Percentiles rank a stretch among this genome's conserved stretches.
These are phyloP conservation scores for Coleophoma eucalyptorum DNA, from an alignment of 2,329 filamentous ascomycete genomes.

Conservation along the genomic window DNA sequence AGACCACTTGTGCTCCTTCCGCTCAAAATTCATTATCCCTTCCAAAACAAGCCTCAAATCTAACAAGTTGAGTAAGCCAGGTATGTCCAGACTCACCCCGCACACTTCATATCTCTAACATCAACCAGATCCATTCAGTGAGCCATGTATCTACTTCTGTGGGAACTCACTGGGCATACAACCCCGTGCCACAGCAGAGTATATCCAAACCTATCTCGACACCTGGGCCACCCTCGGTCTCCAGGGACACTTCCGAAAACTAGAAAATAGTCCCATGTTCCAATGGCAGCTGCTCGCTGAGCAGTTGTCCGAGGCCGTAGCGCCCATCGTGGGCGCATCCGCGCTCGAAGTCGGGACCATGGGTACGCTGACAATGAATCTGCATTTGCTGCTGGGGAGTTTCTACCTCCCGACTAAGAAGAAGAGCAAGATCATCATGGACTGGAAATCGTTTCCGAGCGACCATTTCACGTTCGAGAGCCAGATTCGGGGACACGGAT, in stretches of 20 bases:
- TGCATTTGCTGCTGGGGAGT: slow-evolving; percentile 66
- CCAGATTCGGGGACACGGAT: slow-evolving; percentile 67
- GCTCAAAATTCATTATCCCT: slow-evolving; percentile 74
- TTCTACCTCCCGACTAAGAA: slow-evolving; percentile 62
- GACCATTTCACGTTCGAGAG: slow-evolving; percentile 85
- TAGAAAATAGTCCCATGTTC: slow-evolving; percentile 63
- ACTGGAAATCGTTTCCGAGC: slow-evolving; percentile 86
- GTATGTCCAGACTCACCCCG: slow-evolving; percentile 11
- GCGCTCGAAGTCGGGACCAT: slow-evolving; percentile 80
- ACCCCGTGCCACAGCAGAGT: slow-evolving; percentile 61
- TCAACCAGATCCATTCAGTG: slow-evolving; percentile 18
- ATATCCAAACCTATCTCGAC: slow-evolving; percentile 69
- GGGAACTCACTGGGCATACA: slow-evolving; percentile 88
- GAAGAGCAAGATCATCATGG: slow-evolving; percentile 62
- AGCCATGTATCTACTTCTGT: slow-evolving; percentile 72
- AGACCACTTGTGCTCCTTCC: slow-evolving; percentile 57
- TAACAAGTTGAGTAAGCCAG: slow-evolving; percentile 44
- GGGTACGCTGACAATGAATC: slow-evolving; percentile 74
- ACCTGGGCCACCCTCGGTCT: slow-evolving; percentile 86
- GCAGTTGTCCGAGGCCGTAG: slow-evolving; percentile 64
- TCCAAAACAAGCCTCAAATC: slow-evolving; percentile 68
- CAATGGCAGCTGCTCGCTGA: slow-evolving; percentile 80
- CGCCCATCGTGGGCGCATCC: slow-evolving; percentile 74
- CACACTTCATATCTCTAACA: slow-evolving; percentile 6
- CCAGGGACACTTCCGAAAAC: slow-evolving; percentile 72